Base-by-base conservation (phyloP, 1,284 basidiomycete species). In the Xerocomus minutiporus region DNA sequence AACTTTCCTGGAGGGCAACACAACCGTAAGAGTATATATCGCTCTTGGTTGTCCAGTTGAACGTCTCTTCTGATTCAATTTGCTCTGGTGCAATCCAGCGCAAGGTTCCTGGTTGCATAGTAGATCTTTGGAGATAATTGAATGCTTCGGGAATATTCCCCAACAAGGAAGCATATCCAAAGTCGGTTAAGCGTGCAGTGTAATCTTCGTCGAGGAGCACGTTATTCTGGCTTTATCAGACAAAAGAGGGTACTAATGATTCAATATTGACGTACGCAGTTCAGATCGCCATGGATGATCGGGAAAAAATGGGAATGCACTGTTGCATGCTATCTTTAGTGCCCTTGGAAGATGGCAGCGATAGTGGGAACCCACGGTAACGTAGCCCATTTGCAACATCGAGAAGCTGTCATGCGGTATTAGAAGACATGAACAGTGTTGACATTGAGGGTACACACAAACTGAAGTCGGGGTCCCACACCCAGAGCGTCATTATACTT, bases 241-340 rank as follows among this genome's bases (percentile, higher is more conserved):
- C 2, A 23, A 5, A 4, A 8, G 15, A 11, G 7, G 8, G 11
- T 40, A 12, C 17, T 2, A 12, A 11, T 17, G 9, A 25, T 12
- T 11, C 9, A 11, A 20, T 20, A 20, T 20, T 20, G 8, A 23
- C 38, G 17, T 25, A 40, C 38, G 3, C 20, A 8, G 11, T 23
- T 40, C 8, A 40, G 20, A 12, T 40, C 59, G 2, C 59, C 61
- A 8, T 61, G 61, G 11, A 60, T 40, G 1, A 63, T 46, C 0
- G 45, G 47, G 29, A 51, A 25, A 2, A 20, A 20, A 20, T 20
- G 17, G 17, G 57, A 54, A 28, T 63, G 59, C 17, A 61, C 59
- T 61, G 11, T 15, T 5, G 1, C 4, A 1, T 26, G 17, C 17
- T 20, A 20, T 20, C 17, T 20, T 9, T 3, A 1, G n/a, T 1